These are phyloP conservation scores for Exobasidium cylindrosporum DNA, from an alignment of 1,284 basidiomycete genomes.

Conservation along the genomic window DNA sequence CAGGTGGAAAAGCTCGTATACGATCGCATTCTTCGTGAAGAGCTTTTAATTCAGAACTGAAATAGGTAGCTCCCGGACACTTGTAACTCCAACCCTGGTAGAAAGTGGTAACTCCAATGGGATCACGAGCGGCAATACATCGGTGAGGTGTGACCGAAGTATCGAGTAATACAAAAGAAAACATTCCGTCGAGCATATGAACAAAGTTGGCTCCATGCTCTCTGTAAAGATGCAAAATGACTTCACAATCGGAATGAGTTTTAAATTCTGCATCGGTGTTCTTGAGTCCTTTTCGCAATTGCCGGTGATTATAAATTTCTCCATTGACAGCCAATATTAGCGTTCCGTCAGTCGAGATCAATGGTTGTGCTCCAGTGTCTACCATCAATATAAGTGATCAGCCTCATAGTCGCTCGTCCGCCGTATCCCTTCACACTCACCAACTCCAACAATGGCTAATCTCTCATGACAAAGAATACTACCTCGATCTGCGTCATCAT, in stretches of 20 bases:
- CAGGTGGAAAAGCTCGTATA: constrained; percentile 93
- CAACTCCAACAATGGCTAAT: constrained; percentile 95
- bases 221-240: constrained; percentile 68
- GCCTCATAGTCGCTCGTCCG: background rate
- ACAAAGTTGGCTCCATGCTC: constrained; percentile 56
- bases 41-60: constrained; percentile 94
- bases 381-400: background rate
- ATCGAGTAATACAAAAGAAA: constrained; percentile 94
- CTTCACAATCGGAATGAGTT: constrained; percentile 97
- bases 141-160: constrained; percentile 83
- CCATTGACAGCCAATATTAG: constrained; percentile 91
- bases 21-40: constrained; percentile 89
- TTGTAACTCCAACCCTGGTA: constrained; percentile 92
- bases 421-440: constrained; percentile 61
- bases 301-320: constrained; percentile 97
- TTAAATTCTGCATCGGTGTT: constrained; percentile 73
- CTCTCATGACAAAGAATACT: constrained; percentile 58
- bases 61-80: constrained; percentile 80
- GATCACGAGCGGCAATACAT: constrained; percentile 92
- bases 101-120: constrained; percentile 95
- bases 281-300: constrained; percentile 69
- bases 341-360: constrained; percentile 81
- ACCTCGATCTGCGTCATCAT: constrained; percentile 36
- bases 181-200: constrained; percentile 86
- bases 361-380: constrained; percentile 97